Evolutionary conservation across 345 rosid genomes (phyloP), one percentile per base, ranked within the genome.

Genomic region (Arabidopsis thaliana): DNA sequence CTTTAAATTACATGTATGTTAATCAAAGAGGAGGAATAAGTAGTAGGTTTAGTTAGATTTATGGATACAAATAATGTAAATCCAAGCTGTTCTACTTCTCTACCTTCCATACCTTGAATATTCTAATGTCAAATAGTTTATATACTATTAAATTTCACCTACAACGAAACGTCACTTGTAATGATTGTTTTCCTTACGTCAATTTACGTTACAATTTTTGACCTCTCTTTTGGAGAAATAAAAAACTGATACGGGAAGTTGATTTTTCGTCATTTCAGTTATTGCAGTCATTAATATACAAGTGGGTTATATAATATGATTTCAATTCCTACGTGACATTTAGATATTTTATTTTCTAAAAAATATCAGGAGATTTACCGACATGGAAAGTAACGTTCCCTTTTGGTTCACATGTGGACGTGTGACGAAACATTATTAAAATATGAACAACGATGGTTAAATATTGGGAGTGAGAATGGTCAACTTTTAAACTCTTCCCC

Each of bases 31-130:
- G 14, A 50, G 23, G 61, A 50, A 60, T 24, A 67, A 67, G 32
- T 74, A 46, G 51, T 16, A 16, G 20, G 20, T 16, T 16, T 16
- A 16, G 66, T 55, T 45, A 36, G 65, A 56, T 72, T 30, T 74
- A 23, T 56, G 12, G 55, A 57, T 16, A 11, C 49, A 48, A 60
- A 65, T 57, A 45, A 74, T 53, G 64, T 73, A 55, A 53, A 33
- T 44, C 65, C 38, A 65, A 73, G 40, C 65, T 65, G 71, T 34
- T 73, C 40, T 28, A 28, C 32, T 28, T 37, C 1, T 69, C 34
- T 41, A 55, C 8, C 62, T 52, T 63, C 69, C 61, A 22, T 53
- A 52, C 63, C 40, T 74, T 66, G 58, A 65, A 74, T 65, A 74
- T 56, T 74, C 45, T 49, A 71, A 10, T 71, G 12, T 37, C 59